Base-by-base conservation (phyloP, 352 stramenopile genomes). In the Globisporangium nodosum region DNA sequence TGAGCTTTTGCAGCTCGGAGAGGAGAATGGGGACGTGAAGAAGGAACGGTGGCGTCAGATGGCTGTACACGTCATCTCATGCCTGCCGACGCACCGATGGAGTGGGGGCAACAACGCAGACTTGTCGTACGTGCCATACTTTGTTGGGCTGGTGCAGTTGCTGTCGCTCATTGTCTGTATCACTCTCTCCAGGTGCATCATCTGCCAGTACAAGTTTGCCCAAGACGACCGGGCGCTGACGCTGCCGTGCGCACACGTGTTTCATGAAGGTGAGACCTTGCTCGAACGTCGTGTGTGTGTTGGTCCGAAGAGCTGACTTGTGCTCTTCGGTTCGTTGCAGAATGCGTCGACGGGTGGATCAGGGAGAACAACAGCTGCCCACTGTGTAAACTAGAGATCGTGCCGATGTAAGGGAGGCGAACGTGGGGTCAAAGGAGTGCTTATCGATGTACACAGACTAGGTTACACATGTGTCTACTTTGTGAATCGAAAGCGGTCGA, bases 291-390 rank as follows among this genome's bases (percentile, higher is more conserved):
- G 8, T 37, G 12, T 27, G 13, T 47, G 20, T 35, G 12, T 15
- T 8, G 8, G 18, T 48, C 18, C n/a, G 18, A 13, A 13, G 9
- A 31, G 37, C 45, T 49, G n/a, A 49, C n/a, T 8, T 30, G 46
- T 56, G 20, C 1, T n/a, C 20, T 21, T 21, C 42, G 15, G n/a
- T 47, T 49, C 24, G 1, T 61, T 20, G 15, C 52, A 88, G 81
- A 85, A 60, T 91, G 81, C 63, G 81, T 88, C 37, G 63, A 61
- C 49, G 75, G 76, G 21, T 91, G 81, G 81, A 76, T 91, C 47
- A 78, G 67, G 40, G 75, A 89, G 63, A 88, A 91, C 65, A 91
- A 91, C 54, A 89, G 75, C 65, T 91, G 81, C 51, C 81, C 81
- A 33, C 60, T 91, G 16, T 91, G 81, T 58, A 91, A 91, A 64